Evolutionary conservation across 495 filamentous ascomycete species (phyloP).

Genomic region (Stereocaulon alpinum): DNA sequence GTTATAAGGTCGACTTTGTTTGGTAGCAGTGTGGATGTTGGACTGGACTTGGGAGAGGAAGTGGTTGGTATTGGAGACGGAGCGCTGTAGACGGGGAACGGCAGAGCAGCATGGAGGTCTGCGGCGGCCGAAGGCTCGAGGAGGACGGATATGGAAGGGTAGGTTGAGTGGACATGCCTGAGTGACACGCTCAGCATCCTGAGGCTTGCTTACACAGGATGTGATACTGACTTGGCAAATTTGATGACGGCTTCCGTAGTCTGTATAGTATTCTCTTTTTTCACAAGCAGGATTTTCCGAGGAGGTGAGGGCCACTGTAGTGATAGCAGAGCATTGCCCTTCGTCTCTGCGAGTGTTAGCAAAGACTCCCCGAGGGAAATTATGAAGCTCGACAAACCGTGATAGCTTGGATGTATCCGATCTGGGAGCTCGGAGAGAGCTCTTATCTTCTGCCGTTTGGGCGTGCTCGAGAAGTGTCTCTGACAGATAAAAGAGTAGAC

Average conservation of each 20-base stretch:
- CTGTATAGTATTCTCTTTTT: slow-evolving; percentile 63
- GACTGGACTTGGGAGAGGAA: slow-evolving; percentile 30
- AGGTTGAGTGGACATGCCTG: slow-evolving; percentile 67
- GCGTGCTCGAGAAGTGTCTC: slow-evolving; percentile 35
- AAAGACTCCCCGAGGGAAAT: not conserved
- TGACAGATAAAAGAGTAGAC: not conserved
- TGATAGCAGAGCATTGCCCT: slow-evolving; percentile 55
- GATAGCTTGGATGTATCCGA: slow-evolving; percentile 39
- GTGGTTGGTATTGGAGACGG: slow-evolving; percentile 30
- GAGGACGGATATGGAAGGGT: slow-evolving; percentile 71
- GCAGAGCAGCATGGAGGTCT: slow-evolving; percentile 59
- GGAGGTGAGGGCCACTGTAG: slow-evolving; percentile 85
- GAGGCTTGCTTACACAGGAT: not conserved
- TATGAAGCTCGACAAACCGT: slow-evolving; percentile 34
- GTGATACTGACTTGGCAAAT: slow-evolving; percentile 52
- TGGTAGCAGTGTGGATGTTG: slow-evolving; percentile 28
- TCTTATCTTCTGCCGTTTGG: slow-evolving; percentile 31
- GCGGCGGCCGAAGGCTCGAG: slow-evolving; percentile 68
- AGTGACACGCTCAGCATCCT: slow-evolving; percentile 1
- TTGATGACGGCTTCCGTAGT: slow-evolving; percentile 65
- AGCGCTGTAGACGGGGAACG: slow-evolving; percentile 66
- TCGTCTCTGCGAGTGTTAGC: slow-evolving; percentile 38
- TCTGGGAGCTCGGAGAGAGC: slow-evolving; percentile 34
- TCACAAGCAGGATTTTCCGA: slow-evolving; percentile 80
- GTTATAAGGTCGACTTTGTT: slow-evolving; percentile 77